Conservation (phyloP, 768 basidiomycete species). For the Podaxis sp. region DNA sequence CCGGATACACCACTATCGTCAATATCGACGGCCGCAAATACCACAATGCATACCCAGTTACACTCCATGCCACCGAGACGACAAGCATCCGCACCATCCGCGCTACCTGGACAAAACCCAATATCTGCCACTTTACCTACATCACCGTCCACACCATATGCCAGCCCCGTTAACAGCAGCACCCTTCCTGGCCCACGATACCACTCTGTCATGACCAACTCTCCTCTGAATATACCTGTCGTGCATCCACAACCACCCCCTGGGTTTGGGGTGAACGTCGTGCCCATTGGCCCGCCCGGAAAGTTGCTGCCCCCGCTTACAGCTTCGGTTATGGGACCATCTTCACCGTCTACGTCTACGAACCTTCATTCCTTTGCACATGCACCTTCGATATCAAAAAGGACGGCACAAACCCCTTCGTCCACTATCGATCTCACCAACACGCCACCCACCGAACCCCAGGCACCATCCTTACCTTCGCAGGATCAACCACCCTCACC, state of each 20-base stretch:
- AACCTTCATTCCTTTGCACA: not conserved
- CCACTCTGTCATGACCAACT: not conserved
- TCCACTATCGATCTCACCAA: not conserved
- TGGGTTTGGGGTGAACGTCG: not conserved
- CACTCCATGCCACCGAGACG: not conserved
- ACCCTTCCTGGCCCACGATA: not conserved
- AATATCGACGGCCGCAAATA: not conserved
- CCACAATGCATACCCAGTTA: not conserved
- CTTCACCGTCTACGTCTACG: not conserved
- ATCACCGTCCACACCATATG: not conserved
- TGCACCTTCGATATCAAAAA: not conserved
- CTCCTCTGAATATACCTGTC: not conserved
- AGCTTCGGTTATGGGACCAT: not conserved
- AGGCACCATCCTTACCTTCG: not conserved
- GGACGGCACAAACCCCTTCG: not conserved
- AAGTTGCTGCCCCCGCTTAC: constrained; percentile 3
- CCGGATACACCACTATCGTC: not conserved
- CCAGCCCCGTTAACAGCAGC: not conserved
- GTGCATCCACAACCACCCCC: not conserved
- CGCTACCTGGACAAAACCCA: not conserved
- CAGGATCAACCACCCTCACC: not conserved
- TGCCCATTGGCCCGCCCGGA: constrained; percentile 10
- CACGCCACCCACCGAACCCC: not conserved
- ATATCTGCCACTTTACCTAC: not conserved
- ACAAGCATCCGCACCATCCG: not conserved